Evolutionary conservation across 768 basidiomycete species (phyloP), one percentile per base, ranked within the genome.

Genomic region (Podaxis sp.): DNA sequence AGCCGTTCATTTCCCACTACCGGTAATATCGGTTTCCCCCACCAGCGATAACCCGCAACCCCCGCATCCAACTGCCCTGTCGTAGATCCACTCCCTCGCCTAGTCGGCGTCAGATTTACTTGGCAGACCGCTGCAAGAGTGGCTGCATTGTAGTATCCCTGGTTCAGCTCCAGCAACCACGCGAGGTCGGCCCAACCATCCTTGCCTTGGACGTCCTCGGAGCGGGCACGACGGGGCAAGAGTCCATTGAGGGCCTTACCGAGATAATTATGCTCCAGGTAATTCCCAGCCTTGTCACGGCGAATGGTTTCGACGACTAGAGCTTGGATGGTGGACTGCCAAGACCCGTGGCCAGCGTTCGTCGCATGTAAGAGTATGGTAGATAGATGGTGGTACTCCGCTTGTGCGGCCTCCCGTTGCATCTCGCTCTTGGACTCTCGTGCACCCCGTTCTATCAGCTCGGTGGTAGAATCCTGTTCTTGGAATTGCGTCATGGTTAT

Each of bases 161-260:
- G 36, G 8, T 54, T 54, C n/a, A 54, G 22, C 33, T 54, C 53
- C 22, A 54, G 22, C 17, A 54, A 37, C 53, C 53, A 54, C 10
- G 53, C 53, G 17, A 54, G 30, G 10, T 54, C 53, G 7, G 53
- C 53, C 53, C 53, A 54, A 10, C 53, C 53, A 54, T 37, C 33
- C 22, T 54, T 20, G 17, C 53, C 53, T 0, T 15, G 12, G 36
- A 54, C 33, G 20, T 54, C 53, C n/a, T 54, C 53, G 4, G 26
- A 4, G 2, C 30, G 53, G 7, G 53, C 53, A 20, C 53, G 30
- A 20, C 53, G 53, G 17, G 36, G 53, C 36, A 54, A 20, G 26
- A 54, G 36, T 54, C 53, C 53, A 15, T 54, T 54, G 2, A 54
- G 33, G 30, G 20, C 53, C 13, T 20, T 54, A 6, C 53, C 53